phyloP scores from a whole-genome alignment of 768 basidiomycete species.

The Panaeolus cyanescens region DNA sequence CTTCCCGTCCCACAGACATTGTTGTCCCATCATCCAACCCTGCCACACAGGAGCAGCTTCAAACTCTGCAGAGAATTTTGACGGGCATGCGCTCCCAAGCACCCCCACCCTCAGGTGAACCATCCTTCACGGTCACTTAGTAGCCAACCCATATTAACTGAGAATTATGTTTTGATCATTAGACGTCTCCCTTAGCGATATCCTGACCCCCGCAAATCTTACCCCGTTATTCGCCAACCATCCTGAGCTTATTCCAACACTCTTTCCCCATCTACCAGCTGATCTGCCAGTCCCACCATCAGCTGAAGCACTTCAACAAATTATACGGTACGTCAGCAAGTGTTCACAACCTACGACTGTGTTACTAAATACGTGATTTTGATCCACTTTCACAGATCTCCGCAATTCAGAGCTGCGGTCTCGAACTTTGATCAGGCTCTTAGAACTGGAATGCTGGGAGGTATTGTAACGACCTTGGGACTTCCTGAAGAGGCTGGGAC shows the following conservation, averaged over 20 bases:
- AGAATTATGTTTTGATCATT: conserved; percentile 6
- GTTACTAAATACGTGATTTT: conserved; percentile 5
- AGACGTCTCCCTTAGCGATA: conserved; percentile 73
- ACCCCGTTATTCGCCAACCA: conserved; percentile 69
- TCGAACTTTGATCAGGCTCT: conserved; percentile 83
- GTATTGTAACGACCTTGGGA: conserved; percentile 76
- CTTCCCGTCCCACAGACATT: conserved; percentile 6
- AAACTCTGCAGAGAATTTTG: conserved; percentile 58
- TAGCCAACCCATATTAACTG: neutral
- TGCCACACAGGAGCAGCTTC: conserved; percentile 67
- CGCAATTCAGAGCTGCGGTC: conserved; percentile 82
- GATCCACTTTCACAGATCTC: conserved; percentile 45
- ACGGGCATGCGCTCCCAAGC: conserved; percentile 32
- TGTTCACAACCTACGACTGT: neutral
- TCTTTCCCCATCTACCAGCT: conserved; percentile 83
- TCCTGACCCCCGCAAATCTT: conserved; percentile 75
- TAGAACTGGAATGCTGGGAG: conserved; percentile 75
- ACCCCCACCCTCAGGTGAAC: conserved; percentile 34
- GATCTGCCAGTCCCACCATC: conserved; percentile 73
- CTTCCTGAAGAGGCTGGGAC: conserved; percentile 84
- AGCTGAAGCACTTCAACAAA: conserved; percentile 66
- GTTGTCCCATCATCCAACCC: conserved; percentile 29
- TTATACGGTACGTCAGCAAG: conserved; percentile 52
- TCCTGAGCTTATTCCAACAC: conserved; percentile 65
- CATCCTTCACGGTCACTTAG: neutral